These are phyloP conservation scores for Talaromyces sp. DNA, from an alignment of 2,329 filamentous ascomycete species.

Conservation along the genomic window DNA sequence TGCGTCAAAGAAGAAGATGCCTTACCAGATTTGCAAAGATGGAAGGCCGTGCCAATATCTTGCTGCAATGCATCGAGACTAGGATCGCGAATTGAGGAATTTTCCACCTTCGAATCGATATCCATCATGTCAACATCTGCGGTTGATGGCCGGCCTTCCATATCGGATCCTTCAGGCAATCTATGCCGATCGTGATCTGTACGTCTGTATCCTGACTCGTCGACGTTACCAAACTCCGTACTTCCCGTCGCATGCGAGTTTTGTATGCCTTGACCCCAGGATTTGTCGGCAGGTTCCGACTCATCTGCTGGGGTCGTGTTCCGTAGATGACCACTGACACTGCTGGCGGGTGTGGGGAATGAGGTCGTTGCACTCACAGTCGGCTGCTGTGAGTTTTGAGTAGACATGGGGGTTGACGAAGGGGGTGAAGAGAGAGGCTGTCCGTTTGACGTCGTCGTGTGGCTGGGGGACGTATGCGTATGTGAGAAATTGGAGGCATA, in stretches of 20 bases:
- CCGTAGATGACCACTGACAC: slow-evolving; percentile 34
- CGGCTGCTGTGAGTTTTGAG: slow-evolving; percentile 39
- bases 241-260: slow-evolving; percentile 8
- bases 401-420: slow-evolving; percentile 40
- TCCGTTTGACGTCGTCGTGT: slow-evolving; percentile 39
- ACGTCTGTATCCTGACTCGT: slow-evolving; percentile 27
- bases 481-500: slow-evolving; percentile 44
- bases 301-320: slow-evolving; percentile 31
- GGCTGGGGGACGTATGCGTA: slow-evolving; percentile 42
- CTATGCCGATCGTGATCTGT: slow-evolving; percentile 33
- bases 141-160: slow-evolving; percentile 16
- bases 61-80: slow-evolving; percentile 42
- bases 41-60: slow-evolving; percentile 44
- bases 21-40: slow-evolving; percentile 49
- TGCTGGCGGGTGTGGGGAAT: slow-evolving; percentile 44
- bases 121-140: slow-evolving; percentile 36
- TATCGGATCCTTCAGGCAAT: slow-evolving; percentile 18
- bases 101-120: slow-evolving; percentile 28
- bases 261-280: slow-evolving; percentile 19
- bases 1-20: slow-evolving; percentile 27
- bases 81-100: slow-evolving; percentile 23
- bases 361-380: slow-evolving; percentile 37
- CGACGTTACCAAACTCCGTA: slow-evolving; percentile 18
- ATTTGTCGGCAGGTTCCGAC: slow-evolving; percentile 31
- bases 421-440: slow-evolving; percentile 38